Percentiles rank a stretch among this genome's conserved stretches.
Conservation (phyloP, 2,329 filamentous ascomycete genomes). For the Xylariomycetidae sp. region DNA sequence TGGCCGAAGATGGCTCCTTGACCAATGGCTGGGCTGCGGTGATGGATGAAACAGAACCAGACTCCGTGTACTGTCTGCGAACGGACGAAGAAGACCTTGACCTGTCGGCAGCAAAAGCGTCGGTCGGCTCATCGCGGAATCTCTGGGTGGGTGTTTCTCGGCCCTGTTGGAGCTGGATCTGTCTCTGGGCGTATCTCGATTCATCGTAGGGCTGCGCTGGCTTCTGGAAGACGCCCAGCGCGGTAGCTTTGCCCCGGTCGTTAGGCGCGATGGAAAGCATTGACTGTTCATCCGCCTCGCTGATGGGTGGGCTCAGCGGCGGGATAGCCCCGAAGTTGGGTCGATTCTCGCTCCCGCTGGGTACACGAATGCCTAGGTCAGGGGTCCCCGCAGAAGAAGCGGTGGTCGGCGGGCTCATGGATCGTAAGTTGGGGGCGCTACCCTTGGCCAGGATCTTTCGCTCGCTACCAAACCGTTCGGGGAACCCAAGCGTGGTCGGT, state of each 20-base stretch:
- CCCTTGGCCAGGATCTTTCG: conserved; percentile 47
- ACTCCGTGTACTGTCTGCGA: conserved; percentile 31
- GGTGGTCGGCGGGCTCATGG: conserved; percentile 44
- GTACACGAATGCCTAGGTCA: conserved; percentile 26
- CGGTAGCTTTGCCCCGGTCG: conserved; percentile 50
- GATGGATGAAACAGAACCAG: conserved; percentile 18
- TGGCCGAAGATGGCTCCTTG: conserved; percentile 27
- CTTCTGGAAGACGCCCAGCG: conserved; percentile 50
- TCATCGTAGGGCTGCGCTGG: conserved; percentile 77
- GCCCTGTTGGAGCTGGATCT: conserved; percentile 74
- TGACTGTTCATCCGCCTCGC: conserved; percentile 65
- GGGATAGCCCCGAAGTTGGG: conserved; percentile 36
- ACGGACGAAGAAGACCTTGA: conserved; percentile 45
- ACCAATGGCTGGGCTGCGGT: conserved; percentile 30
- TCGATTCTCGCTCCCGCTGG: conserved; percentile 32
- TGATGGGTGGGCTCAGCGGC: conserved; percentile 65
- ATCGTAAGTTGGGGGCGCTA: conserved; percentile 66
- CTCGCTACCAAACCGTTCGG: conserved; percentile 41
- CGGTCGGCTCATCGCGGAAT: conserved; percentile 39
- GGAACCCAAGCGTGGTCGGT: conserved; percentile 37
- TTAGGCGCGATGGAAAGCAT: conserved; percentile 65
- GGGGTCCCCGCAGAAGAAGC: conserved; percentile 33
- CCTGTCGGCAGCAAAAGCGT: conserved; percentile 34
- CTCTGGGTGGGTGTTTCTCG: conserved; percentile 56
- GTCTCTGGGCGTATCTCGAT: conserved; percentile 75